Percentiles rank a stretch among this genome's conserved stretches.
These are phyloP conservation scores for Fraxinus sp. DNA, from an alignment of 305 asterid species.

Conservation along the genomic window DNA sequence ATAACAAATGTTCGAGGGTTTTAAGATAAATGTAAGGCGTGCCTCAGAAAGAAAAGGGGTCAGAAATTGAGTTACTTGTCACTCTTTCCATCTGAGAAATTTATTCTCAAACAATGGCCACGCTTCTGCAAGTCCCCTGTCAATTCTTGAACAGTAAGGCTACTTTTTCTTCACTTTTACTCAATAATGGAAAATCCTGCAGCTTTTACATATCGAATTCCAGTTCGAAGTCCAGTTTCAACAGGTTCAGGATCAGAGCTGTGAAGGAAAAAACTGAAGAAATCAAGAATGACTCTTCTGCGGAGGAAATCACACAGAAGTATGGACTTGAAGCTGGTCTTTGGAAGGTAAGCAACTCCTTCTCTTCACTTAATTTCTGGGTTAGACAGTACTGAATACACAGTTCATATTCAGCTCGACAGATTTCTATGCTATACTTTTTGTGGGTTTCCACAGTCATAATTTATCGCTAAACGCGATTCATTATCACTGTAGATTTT, in stretches of 20 bases:
- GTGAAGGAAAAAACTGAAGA: conserved; percentile 76
- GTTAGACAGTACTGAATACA: background rate
- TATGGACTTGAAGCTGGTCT: conserved; percentile 94
- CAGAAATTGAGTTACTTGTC: conserved; percentile 47
- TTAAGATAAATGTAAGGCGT: background rate
- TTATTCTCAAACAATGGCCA: conserved; percentile 40
- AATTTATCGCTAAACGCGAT: background rate
- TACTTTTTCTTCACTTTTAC: conserved; percentile 20
- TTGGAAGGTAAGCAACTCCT: conserved; percentile 67
- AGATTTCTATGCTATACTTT: background rate
- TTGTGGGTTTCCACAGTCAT: background rate
- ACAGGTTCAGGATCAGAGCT: conserved; percentile 59
- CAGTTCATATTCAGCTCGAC: background rate
- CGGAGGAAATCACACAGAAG: conserved; percentile 74
- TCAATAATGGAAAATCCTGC: conserved; percentile 27
- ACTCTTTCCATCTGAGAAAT: conserved; percentile 22
- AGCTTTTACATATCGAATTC: conserved; percentile 22
- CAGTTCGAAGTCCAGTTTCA: conserved; percentile 30
- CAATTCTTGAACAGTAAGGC: conserved; percentile 27
- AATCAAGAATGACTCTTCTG: conserved; percentile 49
- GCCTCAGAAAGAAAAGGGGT: conserved; percentile 26
- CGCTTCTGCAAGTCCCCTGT: conserved; percentile 39
- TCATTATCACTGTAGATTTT: background rate
- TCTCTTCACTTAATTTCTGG: background rate
- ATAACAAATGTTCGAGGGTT: background rate